phyloP scores from a whole-genome alignment of 306 rosid species.

The Quercus wislizeni region DNA sequence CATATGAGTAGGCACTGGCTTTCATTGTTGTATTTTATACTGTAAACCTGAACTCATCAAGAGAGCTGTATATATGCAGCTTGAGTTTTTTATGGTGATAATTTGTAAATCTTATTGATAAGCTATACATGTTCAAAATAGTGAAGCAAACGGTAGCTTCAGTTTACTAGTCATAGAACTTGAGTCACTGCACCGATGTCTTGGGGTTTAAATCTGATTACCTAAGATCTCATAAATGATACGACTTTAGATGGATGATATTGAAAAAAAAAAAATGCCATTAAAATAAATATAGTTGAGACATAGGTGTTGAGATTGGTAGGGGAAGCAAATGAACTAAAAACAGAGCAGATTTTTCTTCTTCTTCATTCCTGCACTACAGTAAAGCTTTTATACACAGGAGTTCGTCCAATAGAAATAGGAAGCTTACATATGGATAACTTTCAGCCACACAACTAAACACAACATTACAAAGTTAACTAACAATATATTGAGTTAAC shows the following conservation, averaged over 20 bases:
- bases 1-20: not conserved
- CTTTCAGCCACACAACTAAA: too few relatives aligned
- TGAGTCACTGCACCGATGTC: not conserved
- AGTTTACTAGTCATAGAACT: not conserved
- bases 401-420: too few relatives aligned
- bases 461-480: too few relatives aligned
- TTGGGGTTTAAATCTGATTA: too few relatives aligned
- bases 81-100: not conserved
- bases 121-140: not conserved
- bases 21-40: not conserved
- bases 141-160: not conserved
- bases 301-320: too few relatives aligned
- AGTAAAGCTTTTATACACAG: too few relatives aligned
- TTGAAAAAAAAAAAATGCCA: not conserved
- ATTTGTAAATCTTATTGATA: not conserved
- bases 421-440: too few relatives aligned
- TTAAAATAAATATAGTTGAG: not conserved
- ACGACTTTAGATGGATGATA: not conserved
- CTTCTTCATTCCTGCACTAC: too few relatives aligned
- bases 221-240: too few relatives aligned
- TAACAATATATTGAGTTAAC: too few relatives aligned
- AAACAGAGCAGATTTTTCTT: too few relatives aligned
- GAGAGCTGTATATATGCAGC: not conserved
- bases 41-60: not conserved
- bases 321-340: too few relatives aligned